Evolutionary conservation across 2,329 filamentous ascomycete species (phyloP), one percentile per base, ranked within the genome.

Genomic region (Chrysosporium keratinophilum): DNA sequence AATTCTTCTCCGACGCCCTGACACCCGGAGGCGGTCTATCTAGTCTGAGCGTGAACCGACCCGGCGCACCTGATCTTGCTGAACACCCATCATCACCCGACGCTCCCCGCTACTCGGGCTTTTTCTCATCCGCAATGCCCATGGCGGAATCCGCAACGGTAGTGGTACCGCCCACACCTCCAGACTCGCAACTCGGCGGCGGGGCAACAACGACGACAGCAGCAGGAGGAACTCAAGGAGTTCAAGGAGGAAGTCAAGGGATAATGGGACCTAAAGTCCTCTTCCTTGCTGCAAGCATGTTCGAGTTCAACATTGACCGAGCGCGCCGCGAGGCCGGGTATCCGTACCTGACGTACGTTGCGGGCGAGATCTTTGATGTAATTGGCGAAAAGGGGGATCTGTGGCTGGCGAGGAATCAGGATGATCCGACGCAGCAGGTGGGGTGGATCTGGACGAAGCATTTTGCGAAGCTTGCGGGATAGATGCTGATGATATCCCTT

Each of bases 371-470:
- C 58, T 91, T 91, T 64, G 87, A 91, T 71, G 85, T 98, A 51
- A 88, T 98, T 65, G 93, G 85, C 31, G 90, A 96, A 70, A 96
- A 96, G 68, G 93, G 93, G 59, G 93, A 98, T 74, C 78, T 97
- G 47, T 98, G 93, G 93, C 81, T 98, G 54, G 93, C 93, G 51
- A 88, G 88, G 69, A 98, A 98, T 67, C 93, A 98, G 71, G 93
- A 98, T 65, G 93, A 98, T 69, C 74, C 82, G 1, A 77, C 75
- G 10, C 80, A 85, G 59, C 78, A 83, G 59, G 83, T 97, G 34
- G 93, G 93, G 50, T 98, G 93, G 93, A 95, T 98, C 64, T 98
- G 93, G 93, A 95, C 90, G 64, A 96, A 96, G 70, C 93, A 98
- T 73, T 98, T 98, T 76, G 85, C 85, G 41, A 76, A 76, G 52